Conservation (phyloP, 306 rosid species). For the Corylus americana region DNA sequence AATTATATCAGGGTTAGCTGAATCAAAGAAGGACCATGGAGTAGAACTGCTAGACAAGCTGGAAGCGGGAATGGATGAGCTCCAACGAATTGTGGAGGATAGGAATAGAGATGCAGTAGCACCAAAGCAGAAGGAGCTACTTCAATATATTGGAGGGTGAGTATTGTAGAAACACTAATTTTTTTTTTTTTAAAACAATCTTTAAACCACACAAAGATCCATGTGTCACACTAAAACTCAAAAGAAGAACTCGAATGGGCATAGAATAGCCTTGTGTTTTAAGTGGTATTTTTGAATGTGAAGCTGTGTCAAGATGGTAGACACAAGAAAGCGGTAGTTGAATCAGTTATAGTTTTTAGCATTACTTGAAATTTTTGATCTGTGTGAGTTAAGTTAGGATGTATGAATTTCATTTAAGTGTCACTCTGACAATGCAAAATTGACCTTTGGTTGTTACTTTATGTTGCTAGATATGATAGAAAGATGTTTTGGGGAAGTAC, state of each 20-base stretch:
- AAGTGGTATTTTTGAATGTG: background rate
- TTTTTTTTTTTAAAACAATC: background rate
- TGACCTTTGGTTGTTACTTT: background rate
- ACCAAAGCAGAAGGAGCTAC: conserved; percentile 88
- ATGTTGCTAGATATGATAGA: conserved; percentile 2
- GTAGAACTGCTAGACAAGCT: conserved; percentile 74
- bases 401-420: background rate
- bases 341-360: background rate
- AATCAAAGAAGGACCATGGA: conserved; percentile 85
- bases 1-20: conserved; percentile 81
- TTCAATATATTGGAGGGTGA: conserved; percentile 87
- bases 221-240: conserved; percentile 4
- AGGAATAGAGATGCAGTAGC: conserved; percentile 74
- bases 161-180: conserved; percentile 25
- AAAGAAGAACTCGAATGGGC: conserved; percentile 17
- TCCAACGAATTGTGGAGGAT: conserved; percentile 77
- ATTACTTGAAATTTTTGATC: conserved; percentile 10
- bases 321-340: background rate
- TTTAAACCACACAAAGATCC: conserved; percentile 8
- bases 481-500: conserved; percentile 16
- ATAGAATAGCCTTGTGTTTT: background rate
- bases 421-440: conserved; percentile 5
- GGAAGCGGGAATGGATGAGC: conserved; percentile 85
- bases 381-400: conserved; percentile 10
- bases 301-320: conserved; percentile 11